phyloP scores from a whole-genome alignment of 352 stramenopile species.

The Phytophthora citricola region DNA sequence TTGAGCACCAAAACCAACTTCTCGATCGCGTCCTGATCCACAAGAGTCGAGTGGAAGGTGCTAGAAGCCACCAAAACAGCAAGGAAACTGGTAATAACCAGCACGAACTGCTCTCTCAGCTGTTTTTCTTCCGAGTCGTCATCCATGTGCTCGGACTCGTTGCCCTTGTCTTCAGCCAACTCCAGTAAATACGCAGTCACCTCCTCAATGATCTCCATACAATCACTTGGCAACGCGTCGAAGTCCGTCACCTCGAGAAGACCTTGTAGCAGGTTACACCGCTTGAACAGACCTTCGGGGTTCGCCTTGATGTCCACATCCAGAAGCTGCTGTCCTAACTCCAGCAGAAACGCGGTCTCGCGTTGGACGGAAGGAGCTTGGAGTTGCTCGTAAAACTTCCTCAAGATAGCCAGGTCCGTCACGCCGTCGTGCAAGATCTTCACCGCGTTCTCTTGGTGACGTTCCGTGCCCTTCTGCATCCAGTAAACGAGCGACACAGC shows the following conservation, averaged over 20 bases:
- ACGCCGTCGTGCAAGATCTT: conserved; percentile 79
- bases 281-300: conserved; percentile 67
- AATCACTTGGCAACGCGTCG: conserved; percentile 51
- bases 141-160: conserved; percentile 16
- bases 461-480: conserved; percentile 86
- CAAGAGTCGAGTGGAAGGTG: conserved; percentile 51
- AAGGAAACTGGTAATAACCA: conserved; percentile 56
- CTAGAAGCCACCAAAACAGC: conserved; percentile 35
- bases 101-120: conserved; percentile 28
- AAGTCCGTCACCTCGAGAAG: conserved; percentile 62
- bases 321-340: conserved; percentile 72
- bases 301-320: conserved; percentile 71
- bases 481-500: conserved; percentile 80
- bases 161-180: conserved; percentile 31
- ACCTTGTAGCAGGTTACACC: conserved; percentile 59
- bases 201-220: conserved; percentile 66
- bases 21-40: conserved; percentile 65
- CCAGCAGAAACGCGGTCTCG: conserved; percentile 67
- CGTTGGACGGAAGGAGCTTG: conserved; percentile 53
- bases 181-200: conserved; percentile 63
- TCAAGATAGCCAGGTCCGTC: conserved; percentile 41
- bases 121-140: conserved; percentile 25
- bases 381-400: conserved; percentile 72
- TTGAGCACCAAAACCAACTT: conserved; percentile 60
- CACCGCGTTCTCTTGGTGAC: conserved; percentile 82